Evolutionary conservation across 2,329 filamentous ascomycete genomes (phyloP), one percentile per base, ranked within the genome.

Genomic region (Curvularia hawaiiensis): DNA sequence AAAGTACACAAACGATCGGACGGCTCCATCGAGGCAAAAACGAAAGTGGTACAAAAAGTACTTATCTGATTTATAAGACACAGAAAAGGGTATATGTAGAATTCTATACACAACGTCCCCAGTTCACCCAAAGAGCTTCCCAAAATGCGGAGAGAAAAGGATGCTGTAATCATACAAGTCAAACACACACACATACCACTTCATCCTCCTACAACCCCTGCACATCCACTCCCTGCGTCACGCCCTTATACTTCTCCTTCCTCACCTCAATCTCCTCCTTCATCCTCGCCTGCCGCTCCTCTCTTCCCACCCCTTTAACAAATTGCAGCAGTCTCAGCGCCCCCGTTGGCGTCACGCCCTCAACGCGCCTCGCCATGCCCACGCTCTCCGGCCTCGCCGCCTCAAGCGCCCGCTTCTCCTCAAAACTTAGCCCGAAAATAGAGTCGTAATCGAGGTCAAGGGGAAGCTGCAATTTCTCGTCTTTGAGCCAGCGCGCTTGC

Each of bases 311-410:
- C 2, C 77, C 79, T 63, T 79, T 80, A n/a, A 92, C 87, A 72
- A 85, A 84, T 24, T 80, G 82, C 56, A 94, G 76, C 60, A 95
- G 71, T 53, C 85, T 69, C 62, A 84, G 61, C 26, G 80, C 80
- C 0, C 81, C 82, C 30, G 76, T 73, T 0, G 82, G 80, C 58
- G 82, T 84, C n/a, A 83, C 83, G 3, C 94, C 94, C 76, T 99
- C 95, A 11, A 97, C 86, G 14, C 95, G 81, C 48, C 92, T 83
- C 31, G 94, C 94, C 83, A 97, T 95, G 0, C 91, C 94, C 22
- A 99, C 82, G 59, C 86, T 96, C 77, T 96, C 91, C 0, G 95
- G 95, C 50, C 86, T 81, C 1, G 91, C 90, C 2, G 82, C 79
- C 57, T 85, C 83, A 35, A 99, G 80, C 4, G 89, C 83, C 28